Evolutionary conservation across 495 filamentous ascomycete genomes (phyloP).

Genomic region (Hypoxylon fragiforme): DNA sequence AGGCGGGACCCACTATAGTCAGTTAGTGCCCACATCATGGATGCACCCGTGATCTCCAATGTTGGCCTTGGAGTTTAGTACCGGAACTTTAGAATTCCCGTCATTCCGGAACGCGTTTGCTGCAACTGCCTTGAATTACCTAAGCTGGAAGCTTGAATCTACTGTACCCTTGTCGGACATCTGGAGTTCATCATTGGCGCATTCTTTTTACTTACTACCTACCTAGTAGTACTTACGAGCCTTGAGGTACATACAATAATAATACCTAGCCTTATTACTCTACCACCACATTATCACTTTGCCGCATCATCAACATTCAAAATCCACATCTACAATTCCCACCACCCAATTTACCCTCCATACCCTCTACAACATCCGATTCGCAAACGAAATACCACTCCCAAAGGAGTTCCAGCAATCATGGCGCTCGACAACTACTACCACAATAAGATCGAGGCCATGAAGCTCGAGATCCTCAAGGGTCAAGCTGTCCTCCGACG

Average conservation of each 20-base stretch:
- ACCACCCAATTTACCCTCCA: not conserved
- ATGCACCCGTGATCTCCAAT: too few species aligned
- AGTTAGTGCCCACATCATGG: too few species aligned
- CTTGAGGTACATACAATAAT: too few species aligned
- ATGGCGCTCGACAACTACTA: constrained; percentile 99
- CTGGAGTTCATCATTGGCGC: constrained; percentile 20
- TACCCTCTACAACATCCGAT: not conserved
- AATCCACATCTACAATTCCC: not conserved
- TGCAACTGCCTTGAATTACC: constrained; percentile 29
- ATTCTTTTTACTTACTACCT: constrained; percentile 24
- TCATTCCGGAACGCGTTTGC: constrained; percentile 26
- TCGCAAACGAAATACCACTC: constrained; percentile 6
- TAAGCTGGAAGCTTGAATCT: constrained; percentile 6
- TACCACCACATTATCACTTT: not conserved
- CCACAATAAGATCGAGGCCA: constrained; percentile 98
- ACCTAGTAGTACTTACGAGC: too few species aligned
- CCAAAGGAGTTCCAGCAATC: constrained; percentile 47
- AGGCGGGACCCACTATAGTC: too few species aligned
- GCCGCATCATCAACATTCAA: constrained; percentile 3
- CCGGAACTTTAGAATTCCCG: constrained; percentile 27
- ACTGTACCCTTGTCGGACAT: constrained; percentile 10
- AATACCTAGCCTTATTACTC: too few species aligned
- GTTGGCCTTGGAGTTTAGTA: not conserved
- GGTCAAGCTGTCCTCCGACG: constrained; percentile 92
- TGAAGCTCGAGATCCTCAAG: constrained; percentile 99